A percentile compares a stretch with the other conserved stretches of the same genome.
Conservation (phyloP, 192 early-diverging fungal species). For the Backusella circina region DNA sequence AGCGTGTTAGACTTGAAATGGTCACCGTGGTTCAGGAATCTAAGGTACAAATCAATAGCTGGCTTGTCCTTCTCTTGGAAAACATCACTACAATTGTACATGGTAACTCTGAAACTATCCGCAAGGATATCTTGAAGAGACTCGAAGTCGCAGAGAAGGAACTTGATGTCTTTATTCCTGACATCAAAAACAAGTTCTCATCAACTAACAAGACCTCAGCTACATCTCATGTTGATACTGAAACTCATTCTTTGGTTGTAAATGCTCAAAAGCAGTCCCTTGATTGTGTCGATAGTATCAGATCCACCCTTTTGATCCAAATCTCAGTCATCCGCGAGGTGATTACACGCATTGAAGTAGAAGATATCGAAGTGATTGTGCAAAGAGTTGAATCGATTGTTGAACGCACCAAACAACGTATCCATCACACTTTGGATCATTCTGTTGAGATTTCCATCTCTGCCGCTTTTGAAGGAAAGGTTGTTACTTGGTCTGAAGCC, state of each 20-base stretch:
- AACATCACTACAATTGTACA: not conserved
- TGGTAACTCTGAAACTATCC: not conserved
- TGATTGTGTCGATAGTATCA: constrained; percentile 18
- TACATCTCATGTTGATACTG: not conserved
- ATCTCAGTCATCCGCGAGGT: constrained; percentile 2
- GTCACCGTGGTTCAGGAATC: constrained; percentile 1
- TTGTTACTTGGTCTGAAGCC: constrained; percentile 24
- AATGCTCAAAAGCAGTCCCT: constrained; percentile 14
- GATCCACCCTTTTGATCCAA: constrained; percentile 1
- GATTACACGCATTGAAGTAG: constrained; percentile 13
- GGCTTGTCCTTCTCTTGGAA: constrained; percentile 12
- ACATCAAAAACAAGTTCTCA: constrained; percentile 7
- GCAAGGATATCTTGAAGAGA: not conserved
- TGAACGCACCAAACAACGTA: constrained; percentile 14
- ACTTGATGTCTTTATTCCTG: not conserved
- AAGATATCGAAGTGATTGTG: constrained; percentile 2
- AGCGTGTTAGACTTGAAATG: constrained; percentile 1
- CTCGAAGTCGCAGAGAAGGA: constrained; percentile 12
- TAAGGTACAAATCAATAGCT: not conserved
- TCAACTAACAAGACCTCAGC: not conserved
- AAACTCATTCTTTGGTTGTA: constrained; percentile 1
- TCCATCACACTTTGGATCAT: constrained; percentile 9
- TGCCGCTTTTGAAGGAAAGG: constrained; percentile 24
- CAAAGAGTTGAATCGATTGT: constrained; percentile 10
- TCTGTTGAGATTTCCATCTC: constrained; percentile 5